Base-by-base conservation (phyloP, 116 monocot species). In the Cymodocea nodosa region DNA sequence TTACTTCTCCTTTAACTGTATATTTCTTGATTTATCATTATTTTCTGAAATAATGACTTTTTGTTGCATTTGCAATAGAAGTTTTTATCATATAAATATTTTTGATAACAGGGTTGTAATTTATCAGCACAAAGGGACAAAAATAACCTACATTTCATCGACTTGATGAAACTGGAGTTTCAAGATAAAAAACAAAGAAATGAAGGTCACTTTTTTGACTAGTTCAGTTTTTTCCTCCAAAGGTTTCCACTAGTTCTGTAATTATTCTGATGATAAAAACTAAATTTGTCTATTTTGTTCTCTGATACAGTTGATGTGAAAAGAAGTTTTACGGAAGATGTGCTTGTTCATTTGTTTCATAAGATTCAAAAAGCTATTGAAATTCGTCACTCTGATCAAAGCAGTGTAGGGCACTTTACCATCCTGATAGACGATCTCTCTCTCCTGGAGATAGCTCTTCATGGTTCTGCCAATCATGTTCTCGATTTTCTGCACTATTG, bases 401-500 rank as follows among this genome's bases (percentile, higher is more conserved):
- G 35, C 50, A 36, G n/a, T 18, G 5, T 50, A 19, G 56, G 70
- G 25, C 24, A 20, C 57, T 59, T 63, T 9, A 75, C 68, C 23
- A 65, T 76, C n/a, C 58, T 76, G 36, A 88, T 98, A 30, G 97
- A 98, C 76, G 97, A 98, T 40, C 36, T 89, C 39, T 98, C 88
- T 23, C 75, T 86, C 23, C 71, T 98, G 67, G 97, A 98, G 80
- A 83, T 82, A 52, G 88, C 77, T 50, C 76, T 80, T 60, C 71
- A 68, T 65, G 92, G 92, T 61, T 88, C 82, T 68, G 35, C 60
- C 48, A 71, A 86, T 71, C 55, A 68, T 79, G 79, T 92, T 39
- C 68, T 98, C 59, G 73, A 98, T 64, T 91, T 92, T 51, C 25
- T 98, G 51, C 86, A 89, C 60, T 92, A 98, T 50, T 92, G 88